A percentile compares a stretch with the other conserved stretches of the same genome.
Evolutionary conservation across 78 protist species (phyloP).

Genomic region (Dictyostelium purpureum): DNA sequence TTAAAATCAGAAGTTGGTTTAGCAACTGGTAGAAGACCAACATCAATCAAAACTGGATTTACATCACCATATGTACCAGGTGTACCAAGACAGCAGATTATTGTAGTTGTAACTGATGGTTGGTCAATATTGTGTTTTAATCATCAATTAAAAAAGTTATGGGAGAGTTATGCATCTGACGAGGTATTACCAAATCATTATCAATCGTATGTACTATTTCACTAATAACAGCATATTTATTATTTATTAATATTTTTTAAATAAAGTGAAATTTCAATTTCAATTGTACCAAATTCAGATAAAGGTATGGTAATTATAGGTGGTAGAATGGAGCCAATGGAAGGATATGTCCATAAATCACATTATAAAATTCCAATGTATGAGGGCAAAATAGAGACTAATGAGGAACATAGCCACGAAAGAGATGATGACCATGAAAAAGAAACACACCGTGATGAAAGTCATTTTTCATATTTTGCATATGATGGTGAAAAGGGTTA

Average conservation of each 20-base stretch:
- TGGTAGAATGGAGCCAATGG: slow-evolving; percentile 34
- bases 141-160: slow-evolving; percentile 24
- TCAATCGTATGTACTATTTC: slow-evolving; percentile 14
- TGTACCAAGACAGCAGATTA: background rate
- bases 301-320: slow-evolving; percentile 64
- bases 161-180: slow-evolving; percentile 61
- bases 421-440: background rate
- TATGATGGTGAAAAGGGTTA: slow-evolving; percentile 33
- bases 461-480: slow-evolving; percentile 65
- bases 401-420: background rate
- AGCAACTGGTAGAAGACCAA: slow-evolving; percentile 62
- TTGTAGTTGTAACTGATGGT: slow-evolving; percentile 55
- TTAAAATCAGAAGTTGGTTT: slow-evolving; percentile 61
- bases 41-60: slow-evolving; percentile 54
- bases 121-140: slow-evolving; percentile 50
- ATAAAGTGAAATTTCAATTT: slow-evolving; percentile 34
- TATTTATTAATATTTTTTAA: background rate
- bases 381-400: background rate
- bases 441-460: background rate
- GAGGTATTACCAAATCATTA: slow-evolving; percentile 24
- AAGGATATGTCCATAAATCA: background rate
- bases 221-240: background rate
- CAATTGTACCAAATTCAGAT: slow-evolving; percentile 16
- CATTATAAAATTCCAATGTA: slow-evolving; percentile 13
- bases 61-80: background rate